Base-by-base conservation (phyloP, 2,329 filamentous ascomycete genomes). In the Dactylonectria macrodidyma region DNA sequence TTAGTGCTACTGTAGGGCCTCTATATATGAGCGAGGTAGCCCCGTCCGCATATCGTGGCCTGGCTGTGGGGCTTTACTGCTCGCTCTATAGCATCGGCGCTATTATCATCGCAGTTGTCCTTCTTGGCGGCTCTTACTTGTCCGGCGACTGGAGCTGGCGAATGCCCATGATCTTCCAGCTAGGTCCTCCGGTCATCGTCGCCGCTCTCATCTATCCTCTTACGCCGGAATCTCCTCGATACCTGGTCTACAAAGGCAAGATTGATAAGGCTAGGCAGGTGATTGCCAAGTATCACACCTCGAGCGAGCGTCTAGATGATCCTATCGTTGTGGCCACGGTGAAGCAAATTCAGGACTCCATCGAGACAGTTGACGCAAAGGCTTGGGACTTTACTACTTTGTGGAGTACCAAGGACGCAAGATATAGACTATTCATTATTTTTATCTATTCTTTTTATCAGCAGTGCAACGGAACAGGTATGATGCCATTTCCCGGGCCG, bases 121-220 rank as follows among this genome's bases (percentile, higher is more conserved):
- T 50, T 3, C 47, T 50, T 26, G 47, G 47, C 47, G 47, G 47
- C 19, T 50, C 47, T 50, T 50, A 50, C n/a, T 26, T 50, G 19
- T 24, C 22, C 2, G 47, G 47, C 2, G 47, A 50, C 19, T 50
- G 47, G 47, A 50, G 22, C 22, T 50, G 47, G 47, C 47, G 47
- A 3, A 50, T 50, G 22, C 47, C 22, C 9, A 50, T 50, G 47
- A 22, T 50, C 9, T 50, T 50, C 47, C 22, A 50, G 22, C 19
- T 50, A 10, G 47, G 3, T 12, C 47, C 47, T 11, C 47, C 47
- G 9, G 19, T 50, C 8, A 12, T 50, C 19, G 47, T 50, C 7
- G 47, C 22, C 19, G 22, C 11, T 11, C 47, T 50, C 22, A 50
- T 50, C 10, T 50, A 50, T 22, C 47, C 47, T 24, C 11, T 50